Conservation (phyloP, 305 asterid species). For the Solanum hybrid region DNA sequence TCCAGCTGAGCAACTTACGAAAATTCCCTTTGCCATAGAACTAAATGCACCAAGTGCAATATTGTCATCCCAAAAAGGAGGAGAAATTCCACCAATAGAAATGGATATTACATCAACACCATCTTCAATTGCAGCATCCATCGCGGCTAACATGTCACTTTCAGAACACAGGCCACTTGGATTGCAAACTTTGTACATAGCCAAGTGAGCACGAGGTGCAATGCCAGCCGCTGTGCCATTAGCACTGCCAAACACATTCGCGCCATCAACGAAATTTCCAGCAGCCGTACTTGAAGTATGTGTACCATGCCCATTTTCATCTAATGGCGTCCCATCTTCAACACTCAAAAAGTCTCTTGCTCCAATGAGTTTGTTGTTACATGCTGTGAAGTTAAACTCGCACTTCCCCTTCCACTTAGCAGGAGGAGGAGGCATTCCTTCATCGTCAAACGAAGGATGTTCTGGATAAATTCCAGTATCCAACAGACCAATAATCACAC, state of each 20-base stretch:
- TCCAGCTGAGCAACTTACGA: slow-evolving; percentile 30
- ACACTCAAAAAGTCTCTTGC: slow-evolving; percentile 20
- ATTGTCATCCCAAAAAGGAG: slow-evolving; percentile 8
- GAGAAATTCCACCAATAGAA: slow-evolving; percentile 19
- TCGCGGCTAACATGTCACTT: slow-evolving; percentile 22
- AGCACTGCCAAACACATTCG: slow-evolving; percentile 31
- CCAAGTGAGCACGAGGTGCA: slow-evolving; percentile 48
- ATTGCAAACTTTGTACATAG: slow-evolving; percentile 36
- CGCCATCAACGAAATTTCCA: slow-evolving; percentile 37
- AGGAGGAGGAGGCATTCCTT: slow-evolving; percentile 47
- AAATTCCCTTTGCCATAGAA: slow-evolving; percentile 25
- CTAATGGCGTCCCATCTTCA: slow-evolving; percentile 12
- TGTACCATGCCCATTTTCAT: slow-evolving; percentile 43
- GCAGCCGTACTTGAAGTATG: slow-evolving; percentile 50
- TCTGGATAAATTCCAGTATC: slow-evolving; percentile 34
- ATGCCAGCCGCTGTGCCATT: slow-evolving; percentile 48
- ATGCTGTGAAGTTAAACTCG: slow-evolving; percentile 20
- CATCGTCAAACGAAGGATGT: slow-evolving; percentile 42
- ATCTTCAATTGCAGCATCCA: slow-evolving; percentile 30
- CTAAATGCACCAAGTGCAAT: slow-evolving; percentile 27
- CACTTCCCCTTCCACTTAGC: slow-evolving; percentile 52
- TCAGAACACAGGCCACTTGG: slow-evolving; percentile 1
- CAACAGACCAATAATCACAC: slow-evolving; percentile 40
- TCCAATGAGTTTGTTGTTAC: slow-evolving; percentile 56
- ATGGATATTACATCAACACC: slow-evolving; percentile 30